Evolutionary conservation across 192 early-diverging fungal species (phyloP).

Genomic region (Spinellus fusiger): DNA sequence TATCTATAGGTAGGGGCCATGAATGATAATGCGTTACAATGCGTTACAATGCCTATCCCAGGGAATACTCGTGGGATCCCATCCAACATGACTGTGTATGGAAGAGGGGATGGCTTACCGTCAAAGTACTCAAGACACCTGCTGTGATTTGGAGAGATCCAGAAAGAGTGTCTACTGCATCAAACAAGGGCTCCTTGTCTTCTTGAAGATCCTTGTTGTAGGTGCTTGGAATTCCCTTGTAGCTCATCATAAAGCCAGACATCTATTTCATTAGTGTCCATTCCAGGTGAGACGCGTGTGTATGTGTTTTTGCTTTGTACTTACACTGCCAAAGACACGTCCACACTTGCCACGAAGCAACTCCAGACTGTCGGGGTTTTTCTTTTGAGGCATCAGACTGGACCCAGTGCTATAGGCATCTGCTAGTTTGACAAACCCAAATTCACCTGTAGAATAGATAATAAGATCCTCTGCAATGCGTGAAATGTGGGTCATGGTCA

Average conservation of each 20-base stretch:
- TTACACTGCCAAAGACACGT: slow-evolving; percentile 87
- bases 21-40: neutral
- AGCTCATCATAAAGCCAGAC: slow-evolving; percentile 96
- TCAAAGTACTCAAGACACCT: slow-evolving; percentile 88
- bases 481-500: slow-evolving; percentile 90
- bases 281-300: too few species aligned
- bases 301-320: too few species aligned
- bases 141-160: slow-evolving; percentile 91
- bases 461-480: slow-evolving; percentile 94
- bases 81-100: too few species aligned
- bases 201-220: slow-evolving; percentile 99
- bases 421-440: slow-evolving; percentile 90
- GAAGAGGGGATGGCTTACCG: slow-evolving; percentile 34
- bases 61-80: too few species aligned
- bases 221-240: slow-evolving; percentile 94
- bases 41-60: too few species aligned
- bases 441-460: slow-evolving; percentile 88
- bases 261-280: too few species aligned
- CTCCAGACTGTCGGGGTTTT: slow-evolving; percentile 97
- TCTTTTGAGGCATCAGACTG: slow-evolving; percentile 99
- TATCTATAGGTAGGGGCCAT: slow-evolving; percentile 44
- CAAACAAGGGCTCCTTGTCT: slow-evolving; percentile 99
- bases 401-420: slow-evolving; percentile 98
- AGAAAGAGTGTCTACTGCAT: slow-evolving; percentile 82
- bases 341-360: slow-evolving; percentile 95